phyloP scores from a whole-genome alignment of 306 rosid species.

The Trifolium repens region DNA sequence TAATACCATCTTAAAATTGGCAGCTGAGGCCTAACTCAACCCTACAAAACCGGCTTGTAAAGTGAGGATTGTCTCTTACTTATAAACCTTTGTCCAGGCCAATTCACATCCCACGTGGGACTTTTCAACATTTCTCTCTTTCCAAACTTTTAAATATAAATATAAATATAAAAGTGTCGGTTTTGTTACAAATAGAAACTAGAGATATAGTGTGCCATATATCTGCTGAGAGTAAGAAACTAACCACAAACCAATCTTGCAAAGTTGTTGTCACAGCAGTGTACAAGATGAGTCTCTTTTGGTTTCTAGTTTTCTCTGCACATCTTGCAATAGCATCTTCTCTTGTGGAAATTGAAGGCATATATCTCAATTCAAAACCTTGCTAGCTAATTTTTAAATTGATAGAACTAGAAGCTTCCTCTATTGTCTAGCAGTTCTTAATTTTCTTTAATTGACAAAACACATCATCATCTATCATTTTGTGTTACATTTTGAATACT shows the following conservation, averaged over 20 bases:
- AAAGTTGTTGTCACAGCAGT: constrained; percentile 1
- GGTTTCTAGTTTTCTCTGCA: constrained; percentile 53
- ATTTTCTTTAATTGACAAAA: background rate
- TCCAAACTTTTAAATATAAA: background rate
- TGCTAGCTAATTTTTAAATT: constrained; percentile 12
- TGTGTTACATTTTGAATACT: constrained; percentile 3
- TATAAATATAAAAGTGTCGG: constrained; percentile 35
- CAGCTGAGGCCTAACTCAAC: too few species aligned
- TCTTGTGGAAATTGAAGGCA: constrained; percentile 52
- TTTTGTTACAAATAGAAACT: background rate
- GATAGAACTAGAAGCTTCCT: constrained; percentile 14
- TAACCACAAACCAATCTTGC: background rate
- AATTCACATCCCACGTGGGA: too few species aligned
- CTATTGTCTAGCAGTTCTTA: background rate
- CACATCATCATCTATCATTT: background rate
- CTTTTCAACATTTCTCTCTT: background rate
- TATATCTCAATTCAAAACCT: constrained; percentile 18
- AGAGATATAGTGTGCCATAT: constrained; percentile 23
- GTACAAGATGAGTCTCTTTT: constrained; percentile 46
- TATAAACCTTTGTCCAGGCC: too few species aligned
- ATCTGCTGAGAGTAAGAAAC: constrained; percentile 27
- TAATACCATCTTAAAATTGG: too few species aligned
- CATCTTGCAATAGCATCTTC: constrained; percentile 50
- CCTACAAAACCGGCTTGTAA: too few species aligned
- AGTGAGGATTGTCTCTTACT: too few species aligned